These are phyloP conservation scores for Fusarium gaditjirri DNA, from an alignment of 2,329 filamentous ascomycete species.

Conservation along the genomic window DNA sequence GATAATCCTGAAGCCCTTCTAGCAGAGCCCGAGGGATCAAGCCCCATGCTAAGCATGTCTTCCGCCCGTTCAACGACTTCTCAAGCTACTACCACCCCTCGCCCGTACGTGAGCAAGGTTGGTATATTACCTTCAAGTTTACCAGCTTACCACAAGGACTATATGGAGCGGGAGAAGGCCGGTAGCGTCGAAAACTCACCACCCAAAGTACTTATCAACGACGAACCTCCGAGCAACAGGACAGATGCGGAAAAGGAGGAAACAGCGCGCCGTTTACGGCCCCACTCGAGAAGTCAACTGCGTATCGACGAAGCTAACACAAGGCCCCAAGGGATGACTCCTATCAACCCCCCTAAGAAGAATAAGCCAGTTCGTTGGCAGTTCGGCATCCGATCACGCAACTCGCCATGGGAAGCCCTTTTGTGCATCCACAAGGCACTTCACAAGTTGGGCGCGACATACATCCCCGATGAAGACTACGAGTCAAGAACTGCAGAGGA, in stretches of 20 bases:
- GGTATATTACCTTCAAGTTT: constrained; percentile 92
- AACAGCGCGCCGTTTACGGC: constrained; percentile 82
- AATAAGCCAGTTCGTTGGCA: constrained; percentile 91
- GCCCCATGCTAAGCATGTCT: constrained; percentile 64
- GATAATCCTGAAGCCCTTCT: constrained; percentile 50
- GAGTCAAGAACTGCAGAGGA: constrained; percentile 59
- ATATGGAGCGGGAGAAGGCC: constrained; percentile 78
- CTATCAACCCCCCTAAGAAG: constrained; percentile 73
- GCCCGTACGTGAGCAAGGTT: constrained; percentile 82
- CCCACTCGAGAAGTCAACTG: constrained; percentile 79
- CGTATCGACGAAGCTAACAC: constrained; percentile 72
- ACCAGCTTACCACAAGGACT: constrained; percentile 89
- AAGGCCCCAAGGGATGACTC: constrained; percentile 71
- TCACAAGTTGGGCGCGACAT: constrained; percentile 86
- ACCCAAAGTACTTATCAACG: constrained; percentile 56
- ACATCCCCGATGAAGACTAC: constrained; percentile 76
- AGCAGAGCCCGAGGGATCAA: constrained; percentile 53
- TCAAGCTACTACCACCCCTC: constrained; percentile 58
- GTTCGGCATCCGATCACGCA: constrained; percentile 94
- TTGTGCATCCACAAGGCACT: constrained; percentile 95
- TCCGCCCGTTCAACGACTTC: constrained; percentile 66
- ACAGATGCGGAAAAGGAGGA: constrained; percentile 83
- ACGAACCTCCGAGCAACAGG: constrained; percentile 62
- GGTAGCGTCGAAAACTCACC: constrained; percentile 58
- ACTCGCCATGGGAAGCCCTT: constrained; percentile 93